These are phyloP conservation scores for Orobanche coerulescens DNA, from an alignment of 257 asterid genomes.

Conservation along the genomic window DNA sequence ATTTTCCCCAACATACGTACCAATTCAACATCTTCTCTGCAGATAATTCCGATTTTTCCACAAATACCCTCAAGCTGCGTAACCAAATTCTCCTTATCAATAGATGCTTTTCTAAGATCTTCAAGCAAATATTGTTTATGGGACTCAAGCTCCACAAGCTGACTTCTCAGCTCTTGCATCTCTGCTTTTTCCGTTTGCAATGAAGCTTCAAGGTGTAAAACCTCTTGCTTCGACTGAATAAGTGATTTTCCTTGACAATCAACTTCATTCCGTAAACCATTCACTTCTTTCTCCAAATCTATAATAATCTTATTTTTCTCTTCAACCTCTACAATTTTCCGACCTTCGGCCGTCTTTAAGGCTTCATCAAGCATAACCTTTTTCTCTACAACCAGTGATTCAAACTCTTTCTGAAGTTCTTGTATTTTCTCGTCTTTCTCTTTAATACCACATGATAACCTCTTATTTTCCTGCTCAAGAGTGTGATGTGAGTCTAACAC, in stretches of 20 bases:
- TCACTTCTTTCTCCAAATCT: conserved; percentile 31
- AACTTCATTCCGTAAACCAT: conserved; percentile 15
- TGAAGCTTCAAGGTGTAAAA: conserved; percentile 23
- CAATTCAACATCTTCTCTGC: conserved; percentile 31
- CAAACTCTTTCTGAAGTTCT: conserved; percentile 24
- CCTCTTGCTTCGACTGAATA: conserved; percentile 20
- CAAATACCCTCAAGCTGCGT: conserved; percentile 26
- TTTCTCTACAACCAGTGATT: conserved; percentile 27
- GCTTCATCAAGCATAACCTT: conserved; percentile 24
- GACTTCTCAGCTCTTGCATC: conserved; percentile 22
- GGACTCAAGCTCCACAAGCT: conserved; percentile 26
- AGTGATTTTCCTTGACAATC: conserved; percentile 24
- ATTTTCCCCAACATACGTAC: conserved; percentile 26
- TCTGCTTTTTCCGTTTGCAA: conserved; percentile 26
- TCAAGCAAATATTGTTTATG: conserved; percentile 25
- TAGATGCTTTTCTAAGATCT: conserved; percentile 20
- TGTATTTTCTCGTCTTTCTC: conserved; percentile 26
- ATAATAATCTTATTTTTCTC: conserved; percentile 18
- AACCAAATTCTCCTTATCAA: conserved; percentile 23
- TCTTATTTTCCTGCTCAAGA: conserved; percentile 21
- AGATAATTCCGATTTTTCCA: conserved; percentile 25
- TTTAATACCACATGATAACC: conserved; percentile 3
- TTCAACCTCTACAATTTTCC: conserved; percentile 22
- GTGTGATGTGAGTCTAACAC: conserved; percentile 14
- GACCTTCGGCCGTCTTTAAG: conserved; percentile 22